Evolutionary conservation across 129 eudicot genomes (phyloP).

Genomic region (Chrysanthemum seticuspe): DNA sequence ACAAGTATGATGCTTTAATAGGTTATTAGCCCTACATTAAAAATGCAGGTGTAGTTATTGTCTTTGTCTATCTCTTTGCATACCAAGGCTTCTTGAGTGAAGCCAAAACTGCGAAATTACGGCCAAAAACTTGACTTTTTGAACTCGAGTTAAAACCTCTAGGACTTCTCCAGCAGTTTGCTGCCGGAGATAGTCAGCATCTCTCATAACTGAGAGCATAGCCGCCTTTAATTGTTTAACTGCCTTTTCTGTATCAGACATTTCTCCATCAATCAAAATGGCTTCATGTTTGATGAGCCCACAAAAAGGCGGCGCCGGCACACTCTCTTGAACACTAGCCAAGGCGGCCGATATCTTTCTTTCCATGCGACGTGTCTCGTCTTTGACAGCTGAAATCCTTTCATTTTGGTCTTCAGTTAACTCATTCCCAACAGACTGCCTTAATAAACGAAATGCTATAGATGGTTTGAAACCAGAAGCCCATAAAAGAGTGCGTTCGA

Average conservation of each 20-base stretch:
- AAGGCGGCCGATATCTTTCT: conserved; percentile 29
- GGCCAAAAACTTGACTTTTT: conserved; percentile 39
- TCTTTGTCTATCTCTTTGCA: conserved; percentile 30
- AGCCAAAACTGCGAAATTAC: conserved; percentile 36
- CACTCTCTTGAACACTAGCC: conserved; percentile 53
- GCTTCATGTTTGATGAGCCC: conserved; percentile 29
- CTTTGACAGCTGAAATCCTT: conserved; percentile 23
- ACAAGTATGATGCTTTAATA: no score
- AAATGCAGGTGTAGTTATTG: no score
- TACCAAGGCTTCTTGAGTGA: conserved; percentile 37
- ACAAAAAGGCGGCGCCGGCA: conserved; percentile 43
- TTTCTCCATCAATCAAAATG: conserved; percentile 44
- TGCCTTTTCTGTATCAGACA: conserved; percentile 24
- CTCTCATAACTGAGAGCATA: conserved; percentile 36
- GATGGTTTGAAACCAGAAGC: conserved; percentile 5
- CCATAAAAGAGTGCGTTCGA: no score
- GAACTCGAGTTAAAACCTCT: conserved; percentile 37
- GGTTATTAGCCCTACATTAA: no score
- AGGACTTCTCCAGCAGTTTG: conserved; percentile 20
- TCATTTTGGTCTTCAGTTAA: conserved; percentile 25
- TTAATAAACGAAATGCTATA: conserved; percentile 26
- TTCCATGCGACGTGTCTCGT: conserved; percentile 31
- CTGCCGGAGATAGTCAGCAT: conserved; percentile 48
- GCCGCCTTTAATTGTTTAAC: conserved; percentile 34
- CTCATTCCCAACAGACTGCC: conserved; percentile 12